These are phyloP conservation scores for Vitis hybrid DNA, from an alignment of 177 flowering plant species.

Conservation along the genomic window DNA sequence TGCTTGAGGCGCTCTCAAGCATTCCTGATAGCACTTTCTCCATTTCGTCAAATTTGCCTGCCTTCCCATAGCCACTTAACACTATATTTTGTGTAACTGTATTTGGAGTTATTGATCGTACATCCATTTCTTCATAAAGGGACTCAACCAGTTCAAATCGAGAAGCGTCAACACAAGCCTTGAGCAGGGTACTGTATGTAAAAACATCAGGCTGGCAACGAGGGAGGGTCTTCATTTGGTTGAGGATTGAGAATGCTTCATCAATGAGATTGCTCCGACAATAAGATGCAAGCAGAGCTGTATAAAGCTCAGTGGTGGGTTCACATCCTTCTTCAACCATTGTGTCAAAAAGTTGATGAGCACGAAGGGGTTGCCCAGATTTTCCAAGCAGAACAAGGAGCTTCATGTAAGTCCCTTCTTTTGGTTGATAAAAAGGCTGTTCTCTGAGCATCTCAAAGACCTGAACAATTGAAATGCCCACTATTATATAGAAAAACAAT, in stretches of 20 bases:
- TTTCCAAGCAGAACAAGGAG: slow-evolving; percentile 83
- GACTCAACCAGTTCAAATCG: slow-evolving; percentile 73
- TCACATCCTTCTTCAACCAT: slow-evolving; percentile 72
- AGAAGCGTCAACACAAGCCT: slow-evolving; percentile 75
- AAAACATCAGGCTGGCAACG: slow-evolving; percentile 88
- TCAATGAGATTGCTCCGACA: slow-evolving; percentile 74
- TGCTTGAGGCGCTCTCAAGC: slow-evolving; percentile 67
- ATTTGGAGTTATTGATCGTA: slow-evolving; percentile 65
- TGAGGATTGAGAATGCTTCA: slow-evolving; percentile 66
- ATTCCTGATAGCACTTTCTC: slow-evolving; percentile 74
- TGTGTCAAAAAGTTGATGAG: slow-evolving; percentile 65
- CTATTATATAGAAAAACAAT: neutral
- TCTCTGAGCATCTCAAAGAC: slow-evolving; percentile 84
- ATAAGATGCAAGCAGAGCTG: slow-evolving; percentile 82
- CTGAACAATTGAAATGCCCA: slow-evolving; percentile 26
- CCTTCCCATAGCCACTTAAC: slow-evolving; percentile 78
- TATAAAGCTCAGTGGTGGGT: slow-evolving; percentile 72
- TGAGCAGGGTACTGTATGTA: slow-evolving; percentile 74
- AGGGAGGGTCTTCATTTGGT: slow-evolving; percentile 77
- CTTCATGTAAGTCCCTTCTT: slow-evolving; percentile 90
- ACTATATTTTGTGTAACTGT: slow-evolving; percentile 94
- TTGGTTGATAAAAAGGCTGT: slow-evolving; percentile 85
- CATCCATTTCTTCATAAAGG: slow-evolving; percentile 75
- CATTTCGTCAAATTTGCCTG: slow-evolving; percentile 77
- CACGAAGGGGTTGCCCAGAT: slow-evolving; percentile 75